phyloP scores from a whole-genome alignment of 1,284 basidiomycete genomes.

The Quambalaria eucalypti region DNA sequence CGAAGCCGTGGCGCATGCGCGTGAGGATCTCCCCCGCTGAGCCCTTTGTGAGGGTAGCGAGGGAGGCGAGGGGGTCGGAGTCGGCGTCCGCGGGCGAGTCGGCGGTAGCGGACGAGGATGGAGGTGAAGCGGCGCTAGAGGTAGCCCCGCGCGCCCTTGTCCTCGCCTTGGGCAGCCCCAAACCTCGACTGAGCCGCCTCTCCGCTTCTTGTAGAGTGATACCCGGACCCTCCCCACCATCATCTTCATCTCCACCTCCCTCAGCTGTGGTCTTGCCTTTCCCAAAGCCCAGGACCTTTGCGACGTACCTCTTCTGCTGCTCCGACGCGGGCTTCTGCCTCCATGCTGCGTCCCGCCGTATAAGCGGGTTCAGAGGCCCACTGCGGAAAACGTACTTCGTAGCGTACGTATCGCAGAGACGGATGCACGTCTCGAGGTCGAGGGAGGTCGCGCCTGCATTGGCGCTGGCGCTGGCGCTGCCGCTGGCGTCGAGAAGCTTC shows the following conservation, averaged over 20 bases:
- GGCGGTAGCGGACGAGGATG: background rate
- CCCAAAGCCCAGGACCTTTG: constrained; percentile 53
- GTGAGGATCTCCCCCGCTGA: constrained; percentile 28
- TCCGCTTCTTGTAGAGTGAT: too few species aligned
- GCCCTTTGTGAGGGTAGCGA: constrained; percentile 23
- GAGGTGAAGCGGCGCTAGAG: background rate
- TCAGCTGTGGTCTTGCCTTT: background rate
- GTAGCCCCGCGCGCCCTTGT: too few species aligned
- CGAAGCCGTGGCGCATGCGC: constrained; percentile 21
- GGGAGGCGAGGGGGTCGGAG: background rate
- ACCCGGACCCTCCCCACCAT: too few species aligned
- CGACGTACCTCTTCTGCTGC: constrained; percentile 59
- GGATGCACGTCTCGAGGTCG: constrained; percentile 56
- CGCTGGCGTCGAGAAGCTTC: too few species aligned
- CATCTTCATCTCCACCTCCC: constrained; percentile 4
- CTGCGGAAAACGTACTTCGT: constrained; percentile 54
- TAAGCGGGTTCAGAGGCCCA: constrained; percentile 19
- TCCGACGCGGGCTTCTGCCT: constrained; percentile 59
- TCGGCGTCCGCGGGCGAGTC: background rate
- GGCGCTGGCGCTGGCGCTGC: background rate
- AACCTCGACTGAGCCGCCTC: too few species aligned
- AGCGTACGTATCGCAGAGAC: constrained; percentile 63
- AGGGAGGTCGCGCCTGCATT: constrained; percentile 47
- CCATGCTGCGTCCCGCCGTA: constrained; percentile 58
- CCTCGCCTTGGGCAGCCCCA: too few species aligned